Evolutionary conservation across 139 green algal genomes (phyloP), one percentile per base, ranked within the genome.

Genomic region (Chlamydomonas schloesseri): DNA sequence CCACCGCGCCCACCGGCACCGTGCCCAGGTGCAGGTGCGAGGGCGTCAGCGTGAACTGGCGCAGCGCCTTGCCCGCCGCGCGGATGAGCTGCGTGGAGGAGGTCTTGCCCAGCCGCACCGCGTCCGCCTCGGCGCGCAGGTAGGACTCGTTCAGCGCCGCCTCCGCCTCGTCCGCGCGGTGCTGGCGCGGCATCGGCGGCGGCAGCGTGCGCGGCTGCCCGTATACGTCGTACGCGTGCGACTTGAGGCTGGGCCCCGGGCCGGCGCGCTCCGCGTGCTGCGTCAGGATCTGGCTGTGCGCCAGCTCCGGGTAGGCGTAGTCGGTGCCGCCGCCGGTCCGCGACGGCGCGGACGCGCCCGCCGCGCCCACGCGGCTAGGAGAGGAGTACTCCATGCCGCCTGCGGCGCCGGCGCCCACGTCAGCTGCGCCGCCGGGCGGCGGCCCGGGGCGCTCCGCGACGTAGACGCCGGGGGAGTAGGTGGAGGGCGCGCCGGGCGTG

Each of bases 1-100:
- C 72, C 21, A 93, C 91, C 13, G 50, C 20, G 33, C 91, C 93
- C 42, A 89, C 58, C 26, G 73, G 34, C 23, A 95, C 89, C 6
- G 50, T 64, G 13, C 93, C 93, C 89, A 96, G 93, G 81, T 96
- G 89, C 20, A 96, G 65, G 82, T 95, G 93, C 9, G 57, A 78
- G 1, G 93, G 93, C 13, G 57, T 86, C 20, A 96, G 85, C 28
- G 77, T 50, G 73, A 96, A 92, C 85, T 94, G 91, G 53, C 70
- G 68, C 23, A 64, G 74, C 13, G 73, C 84, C 81, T 91, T 91
- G 88, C 84, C 84, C 15, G 65, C 55, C 23, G 82, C 67, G 24
- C 81, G 87, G 17, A 90, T 86, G 64, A 88, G 71, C 33, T 29
- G 47, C 5, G 71, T 26, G 55, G 76, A 88, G 60, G 74, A n/a